Conservation (phyloP, 2,329 filamentous ascomycete genomes). For the Capronia epimyces region DNA sequence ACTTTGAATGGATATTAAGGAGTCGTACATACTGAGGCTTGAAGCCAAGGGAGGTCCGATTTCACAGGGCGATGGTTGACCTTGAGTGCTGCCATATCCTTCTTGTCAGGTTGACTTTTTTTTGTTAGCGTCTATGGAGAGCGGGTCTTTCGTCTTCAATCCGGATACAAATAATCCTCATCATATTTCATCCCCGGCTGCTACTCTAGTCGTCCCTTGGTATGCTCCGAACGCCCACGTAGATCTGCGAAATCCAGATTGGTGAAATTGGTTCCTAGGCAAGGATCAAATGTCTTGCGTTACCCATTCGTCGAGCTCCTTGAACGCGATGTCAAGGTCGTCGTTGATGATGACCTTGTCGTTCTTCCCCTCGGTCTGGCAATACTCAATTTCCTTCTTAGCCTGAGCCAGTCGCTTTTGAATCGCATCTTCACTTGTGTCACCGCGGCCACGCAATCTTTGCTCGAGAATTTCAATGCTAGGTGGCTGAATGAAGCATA, state of each 20-base stretch:
- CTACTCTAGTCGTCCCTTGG: neutral
- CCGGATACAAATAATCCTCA: slow-evolving; percentile 23
- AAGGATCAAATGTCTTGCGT: slow-evolving; percentile 32
- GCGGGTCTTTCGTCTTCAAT: slow-evolving; percentile 27
- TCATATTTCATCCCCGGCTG: slow-evolving; percentile 8
- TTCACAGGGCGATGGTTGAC: slow-evolving; percentile 19
- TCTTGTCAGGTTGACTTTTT: slow-evolving; percentile 12
- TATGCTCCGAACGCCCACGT: neutral
- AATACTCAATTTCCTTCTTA: slow-evolving; percentile 66
- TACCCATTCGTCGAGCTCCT: slow-evolving; percentile 50
- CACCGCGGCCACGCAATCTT: slow-evolving; percentile 67
- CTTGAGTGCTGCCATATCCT: slow-evolving; percentile 20
- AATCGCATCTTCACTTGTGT: slow-evolving; percentile 70
- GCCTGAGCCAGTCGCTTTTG: slow-evolving; percentile 66
- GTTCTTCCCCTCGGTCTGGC: slow-evolving; percentile 60
- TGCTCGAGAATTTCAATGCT: slow-evolving; percentile 67
- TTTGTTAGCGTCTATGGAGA: slow-evolving; percentile 27
- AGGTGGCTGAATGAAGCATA: slow-evolving; percentile 79
- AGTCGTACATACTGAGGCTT: slow-evolving; percentile 3
- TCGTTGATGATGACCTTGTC: slow-evolving; percentile 64
- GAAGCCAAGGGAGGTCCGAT: slow-evolving; percentile 9
- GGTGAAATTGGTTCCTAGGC: neutral
- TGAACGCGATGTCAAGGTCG: slow-evolving; percentile 54
- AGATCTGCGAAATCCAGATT: neutral
- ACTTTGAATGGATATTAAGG: slow-evolving; percentile 97